A percentile compares a stretch with the other conserved stretches of the same genome.
Conservation (phyloP, 2,329 filamentous ascomycete species). For the Cadophora luteo-olivacea region DNA sequence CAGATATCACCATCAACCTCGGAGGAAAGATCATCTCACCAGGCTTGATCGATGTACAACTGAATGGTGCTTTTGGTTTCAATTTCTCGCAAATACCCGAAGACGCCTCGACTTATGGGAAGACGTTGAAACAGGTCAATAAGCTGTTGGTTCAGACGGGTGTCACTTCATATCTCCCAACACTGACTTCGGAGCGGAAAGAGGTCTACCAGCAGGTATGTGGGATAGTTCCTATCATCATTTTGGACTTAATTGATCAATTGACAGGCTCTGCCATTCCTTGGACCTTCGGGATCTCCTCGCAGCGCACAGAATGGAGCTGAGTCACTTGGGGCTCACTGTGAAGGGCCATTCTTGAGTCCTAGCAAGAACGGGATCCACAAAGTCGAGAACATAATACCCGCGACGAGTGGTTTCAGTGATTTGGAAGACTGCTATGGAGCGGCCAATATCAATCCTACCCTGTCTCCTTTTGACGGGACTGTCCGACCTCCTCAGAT, state of each 20-base stretch:
- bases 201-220: slow-evolving; percentile 80
- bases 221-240: too few species aligned
- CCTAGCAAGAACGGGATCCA: slow-evolving; percentile 88
- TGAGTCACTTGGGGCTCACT: slow-evolving; percentile 88
- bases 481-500: slow-evolving; percentile 50
- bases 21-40: slow-evolving; percentile 83
- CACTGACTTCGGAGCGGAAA: slow-evolving; percentile 79
- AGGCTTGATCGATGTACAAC: slow-evolving; percentile 88
- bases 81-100: slow-evolving; percentile 84
- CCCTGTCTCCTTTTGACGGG: slow-evolving; percentile 48
- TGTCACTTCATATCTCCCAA: slow-evolving; percentile 88
- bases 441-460: slow-evolving; percentile 63
- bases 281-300: slow-evolving; percentile 71
- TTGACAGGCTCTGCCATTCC: slow-evolving; percentile 71
- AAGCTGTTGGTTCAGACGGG: slow-evolving; percentile 75
- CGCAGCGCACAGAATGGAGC: slow-evolving; percentile 72
- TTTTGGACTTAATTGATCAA: slow-evolving; percentile 19
- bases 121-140: slow-evolving; percentile 76
- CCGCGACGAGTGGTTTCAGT: slow-evolving; percentile 62
- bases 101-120: slow-evolving; percentile 71
- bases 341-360: slow-evolving; percentile 88
- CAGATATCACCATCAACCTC: slow-evolving; percentile 79
- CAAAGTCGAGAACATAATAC: slow-evolving; percentile 72
- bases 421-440: slow-evolving; percentile 79
- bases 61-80: slow-evolving; percentile 92